Base-by-base conservation (phyloP, 176 grass and related monocot species). In the Avena atlantica region DNA sequence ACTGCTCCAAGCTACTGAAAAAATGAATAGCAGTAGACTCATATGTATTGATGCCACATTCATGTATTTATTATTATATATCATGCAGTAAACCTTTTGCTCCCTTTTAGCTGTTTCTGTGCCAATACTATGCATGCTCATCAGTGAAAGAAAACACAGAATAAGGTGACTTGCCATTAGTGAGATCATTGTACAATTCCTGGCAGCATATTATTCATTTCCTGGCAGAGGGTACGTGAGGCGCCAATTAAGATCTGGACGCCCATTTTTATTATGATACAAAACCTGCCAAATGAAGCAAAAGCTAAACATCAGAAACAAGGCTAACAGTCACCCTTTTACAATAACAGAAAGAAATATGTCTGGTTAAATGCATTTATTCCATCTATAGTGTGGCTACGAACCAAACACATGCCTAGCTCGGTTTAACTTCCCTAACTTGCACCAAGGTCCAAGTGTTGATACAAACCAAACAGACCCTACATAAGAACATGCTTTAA, bases 231-330 rank as follows among this genome's bases (percentile, higher is more conserved):
- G 92, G 25, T 96, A 87, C 10, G 94, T 82, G 31, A 94, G 82
- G 56, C 85, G 92, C 97, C 94, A 98, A 86, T 93, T 98, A 67
- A 88, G 83, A 81, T 82, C 72, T n/a, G 83, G 29, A 55, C 23
- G 57, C 82, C 92, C 90, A 81, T 60, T 90, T 82, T 51, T 93
- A 76, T 93, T 90, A 84, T 93, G 93, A 80, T 98, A 93, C 71
- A 98, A 84, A 85, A 98, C 92, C 94, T 98, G 90, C 17, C 74
- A 90, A 87, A 72, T 8, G 57, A 84, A 89, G 75, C 44, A 90
- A 74, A 23, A 91, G 56, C 27, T 76, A 59, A 84, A 85, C 25
- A 70, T 57, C 21, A 82, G 11, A 60, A 82, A 85, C 23, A 14
- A 79, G 52, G 42, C 16, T 70, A 88, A 36, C 16, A 76, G 14